Evolutionary conservation across 2,329 filamentous ascomycete species (phyloP), one percentile per base, ranked within the genome.

Genomic region (Chlorencoelia australis): DNA sequence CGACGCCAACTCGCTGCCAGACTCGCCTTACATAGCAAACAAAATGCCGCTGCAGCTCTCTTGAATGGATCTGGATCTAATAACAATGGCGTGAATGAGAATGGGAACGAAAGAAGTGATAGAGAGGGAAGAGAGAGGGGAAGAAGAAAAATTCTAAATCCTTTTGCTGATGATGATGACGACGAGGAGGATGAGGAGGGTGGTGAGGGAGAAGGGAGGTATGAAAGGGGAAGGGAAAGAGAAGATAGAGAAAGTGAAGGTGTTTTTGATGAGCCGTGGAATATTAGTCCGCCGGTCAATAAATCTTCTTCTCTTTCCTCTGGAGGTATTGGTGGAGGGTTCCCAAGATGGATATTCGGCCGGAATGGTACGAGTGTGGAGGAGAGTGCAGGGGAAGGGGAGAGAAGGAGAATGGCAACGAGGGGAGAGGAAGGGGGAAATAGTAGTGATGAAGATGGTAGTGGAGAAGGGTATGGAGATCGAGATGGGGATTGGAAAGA

Each of bases 1-100:
- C 77, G 89, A 33, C 71, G 86, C 37, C 86, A 94, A 59, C 73
- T 96, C n/a, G 88, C 87, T n/a, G 83, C 84, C 9, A 77, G 88
- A 9, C 69, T 96, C 52, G 75, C 84, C 2, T 74, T 82, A 60
- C 82, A 85, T 47, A 75, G 78, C 48, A 80, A 84, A 58, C 74
- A 75, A 46, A 53, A 52, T 15, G 30, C 40, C 2, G 42, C 48
- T 19, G 30, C 27, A 7, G 33, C 30, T 19, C 21, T 28, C 3
- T 18, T 33, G 4, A 48, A 47, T 28, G 39, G 33, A 4, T n/a
- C n/a, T n/a, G n/a, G n/a, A n/a, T n/a, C n/a, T n/a, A n/a, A n/a
- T n/a, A n/a, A n/a, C n/a, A n/a, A n/a, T n/a, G n/a, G n/a, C n/a
- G n/a, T n/a, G n/a, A n/a, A n/a, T n/a, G 46, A 50, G n/a, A 52